Evolutionary conservation across 768 basidiomycete species (phyloP), one percentile per base, ranked within the genome.

Genomic region (Gloeopeniophorella convolvens): DNA sequence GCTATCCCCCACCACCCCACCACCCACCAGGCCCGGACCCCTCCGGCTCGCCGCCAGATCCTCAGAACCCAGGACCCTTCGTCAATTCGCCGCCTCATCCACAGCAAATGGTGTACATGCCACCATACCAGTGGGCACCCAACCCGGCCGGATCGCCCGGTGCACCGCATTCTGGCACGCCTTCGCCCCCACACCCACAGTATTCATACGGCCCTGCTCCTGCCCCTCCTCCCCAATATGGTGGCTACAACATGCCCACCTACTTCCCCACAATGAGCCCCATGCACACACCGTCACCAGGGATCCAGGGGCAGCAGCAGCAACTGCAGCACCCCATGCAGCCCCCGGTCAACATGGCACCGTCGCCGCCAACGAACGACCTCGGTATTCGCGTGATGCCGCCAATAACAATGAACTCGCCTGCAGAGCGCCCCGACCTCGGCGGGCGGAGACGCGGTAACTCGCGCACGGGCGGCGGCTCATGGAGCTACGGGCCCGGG

Each of bases 401-500:
- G 35, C 67, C 63, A 40, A 60, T 64, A 26, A 51, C 60, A 11
- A 52, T 60, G 30, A 60, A 61, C 43, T n/a, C n/a, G n/a, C n/a
- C n/a, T n/a, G 59, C 51, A n/a, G 48, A 51, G 11, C 66, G 66
- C 28, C 50, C 59, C 71, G 18, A 70, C 73, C 9, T 69, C 11
- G 43, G 42, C 21, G 52, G 52, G 42, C 48, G 52, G 35, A 48
- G 48, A 39, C 42, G 50, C 8, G 57, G 42, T n/a, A 55, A 55
- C 32, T 51, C 50, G 9, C 50, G 50, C 39, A 74, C 41, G 66
- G 35, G 51, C 15, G 20, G 41, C 39, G 45, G 51, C 30, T 47
- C 74, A 18, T 87, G 85, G 83, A 86, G 77, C 62, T 85, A 78
- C 59, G 84, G 84, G 1, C 77, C 82, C 59, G 82, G 82, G 11